Base-by-base conservation (phyloP, 2,329 filamentous ascomycete species). In the Penicillium sp. region DNA sequence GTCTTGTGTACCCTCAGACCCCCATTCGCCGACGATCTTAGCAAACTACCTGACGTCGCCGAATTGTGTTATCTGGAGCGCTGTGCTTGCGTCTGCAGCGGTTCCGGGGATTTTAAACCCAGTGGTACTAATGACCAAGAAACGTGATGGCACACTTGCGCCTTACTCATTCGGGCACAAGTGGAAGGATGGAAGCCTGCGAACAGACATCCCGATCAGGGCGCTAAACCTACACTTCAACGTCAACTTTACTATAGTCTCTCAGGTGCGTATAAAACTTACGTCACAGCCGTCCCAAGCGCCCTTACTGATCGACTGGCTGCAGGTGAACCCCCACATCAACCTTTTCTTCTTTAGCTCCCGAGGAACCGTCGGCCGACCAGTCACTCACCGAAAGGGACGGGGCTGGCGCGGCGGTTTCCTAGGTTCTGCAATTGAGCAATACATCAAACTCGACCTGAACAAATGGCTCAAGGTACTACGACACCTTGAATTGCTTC, bases 271-370 rank as follows among this genome's bases (percentile, higher is more conserved):
- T 58, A 41, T 19, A 45, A 13, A 15, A 6, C 5, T n/a, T 44
- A 38, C 19, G 6, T 45, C 5, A 35, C 19, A 5, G 19, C 9
- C 17, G 31, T 7, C 35, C 41, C 6, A 19, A 6, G 35, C 11
- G 21, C 17, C 17, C 23, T 19, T 46, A 23, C 45, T 89, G 7
- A 61, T 50, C 23, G 44, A 46, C 55, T 84, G 54, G 46, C 56
- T 54, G 84, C 86, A 93, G 79, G 94, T 97, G 53, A 99, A 99
- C 76, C 95, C 95, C 1, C 95, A 99, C 76, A 94, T 99, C 77
- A 98, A 97, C 72, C 88, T 98, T 30, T 99, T 99, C 84, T 98
- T 99, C 85, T 99, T 98, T 83, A 95, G 91, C 31, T 96, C 93
- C 0, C 87, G 95, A 35, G 95, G 95, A 13, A 90, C 91, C 0